phyloP scores from a whole-genome alignment of 805 yeast species.

The Barnettozyma wickerhamii region DNA sequence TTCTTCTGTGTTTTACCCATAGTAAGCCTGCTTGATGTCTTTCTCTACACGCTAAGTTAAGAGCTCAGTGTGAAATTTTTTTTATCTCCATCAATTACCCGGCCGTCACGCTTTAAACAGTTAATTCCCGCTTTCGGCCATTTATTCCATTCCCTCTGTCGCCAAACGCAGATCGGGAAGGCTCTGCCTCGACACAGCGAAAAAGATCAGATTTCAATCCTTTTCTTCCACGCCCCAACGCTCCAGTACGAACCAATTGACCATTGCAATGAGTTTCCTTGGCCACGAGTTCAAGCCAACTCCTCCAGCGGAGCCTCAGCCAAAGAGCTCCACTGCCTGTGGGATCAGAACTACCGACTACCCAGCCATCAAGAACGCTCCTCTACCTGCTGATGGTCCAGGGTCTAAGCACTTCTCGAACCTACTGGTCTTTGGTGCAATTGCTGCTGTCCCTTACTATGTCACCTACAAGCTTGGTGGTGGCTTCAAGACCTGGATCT shows the following conservation, averaged over 20 bases:
- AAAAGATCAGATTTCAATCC: neutral
- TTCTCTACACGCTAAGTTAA: neutral
- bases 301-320: slow-evolving; percentile 45
- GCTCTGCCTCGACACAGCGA: neutral
- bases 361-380: slow-evolving; percentile 82
- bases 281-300: slow-evolving; percentile 55
- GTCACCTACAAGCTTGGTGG: slow-evolving; percentile 63
- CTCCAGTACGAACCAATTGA: neutral
- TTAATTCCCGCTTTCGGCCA: too few species aligned
- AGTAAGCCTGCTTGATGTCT: slow-evolving; percentile 4
- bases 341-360: slow-evolving; percentile 41
- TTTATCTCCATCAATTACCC: too few species aligned
- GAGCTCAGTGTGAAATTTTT: too few species aligned
- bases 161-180: too few species aligned
- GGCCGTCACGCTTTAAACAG: too few species aligned
- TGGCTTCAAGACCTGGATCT: slow-evolving; percentile 62
- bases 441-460: slow-evolving; percentile 57
- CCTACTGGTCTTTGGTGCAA: slow-evolving; percentile 41
- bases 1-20: slow-evolving; percentile 95
- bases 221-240: neutral
- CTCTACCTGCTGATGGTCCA: slow-evolving; percentile 89
- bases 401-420: slow-evolving; percentile 76
- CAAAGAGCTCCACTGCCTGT: slow-evolving; percentile 36
- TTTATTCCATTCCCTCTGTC: too few species aligned
- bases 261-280: slow-evolving; percentile 21